A percentile compares a stretch with the other conserved stretches of the same genome.
Conservation (phyloP, 345 rosid species). For the Clarkia xantiana region DNA sequence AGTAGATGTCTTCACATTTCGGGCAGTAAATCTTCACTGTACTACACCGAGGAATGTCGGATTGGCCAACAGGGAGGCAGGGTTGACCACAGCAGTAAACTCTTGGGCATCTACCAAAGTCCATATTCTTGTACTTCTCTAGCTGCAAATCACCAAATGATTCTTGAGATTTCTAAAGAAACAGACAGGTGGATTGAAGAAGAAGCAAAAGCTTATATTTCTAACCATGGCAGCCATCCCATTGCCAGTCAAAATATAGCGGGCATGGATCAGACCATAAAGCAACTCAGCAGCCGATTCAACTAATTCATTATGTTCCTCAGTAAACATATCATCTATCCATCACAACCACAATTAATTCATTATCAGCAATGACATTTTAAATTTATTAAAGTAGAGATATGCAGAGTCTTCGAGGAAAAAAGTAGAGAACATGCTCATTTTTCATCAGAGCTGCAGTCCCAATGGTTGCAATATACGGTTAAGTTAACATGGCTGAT, state of each 20-base stretch:
- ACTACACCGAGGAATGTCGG: conserved; percentile 79
- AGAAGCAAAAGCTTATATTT: conserved; percentile 5
- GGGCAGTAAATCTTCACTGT: conserved; percentile 88
- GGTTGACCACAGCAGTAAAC: conserved; percentile 96
- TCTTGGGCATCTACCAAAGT: conserved; percentile 96
- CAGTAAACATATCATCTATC: conserved; percentile 85
- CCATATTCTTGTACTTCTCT: conserved; percentile 83
- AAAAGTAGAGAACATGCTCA: no score
- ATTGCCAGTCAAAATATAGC: conserved; percentile 83
- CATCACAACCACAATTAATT: conserved; percentile 17
- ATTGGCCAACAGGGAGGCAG: conserved; percentile 87
- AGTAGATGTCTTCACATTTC: conserved; percentile 74
- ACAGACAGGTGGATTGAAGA: background rate
- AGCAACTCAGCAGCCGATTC: conserved; percentile 99
- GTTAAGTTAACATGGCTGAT: background rate
- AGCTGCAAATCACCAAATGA: conserved; percentile 25
- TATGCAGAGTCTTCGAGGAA: no score
- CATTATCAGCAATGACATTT: conserved; percentile 1
- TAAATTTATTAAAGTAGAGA: no score
- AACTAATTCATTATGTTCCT: conserved; percentile 86
- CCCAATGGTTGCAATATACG: no score
- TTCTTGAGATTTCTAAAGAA: no score
- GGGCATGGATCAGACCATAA: conserved; percentile 88
- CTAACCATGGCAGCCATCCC: conserved; percentile 92
- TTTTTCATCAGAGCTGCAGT: no score